These are phyloP conservation scores for Glycine soja DNA, from an alignment of 306 rosid species.

Conservation along the genomic window DNA sequence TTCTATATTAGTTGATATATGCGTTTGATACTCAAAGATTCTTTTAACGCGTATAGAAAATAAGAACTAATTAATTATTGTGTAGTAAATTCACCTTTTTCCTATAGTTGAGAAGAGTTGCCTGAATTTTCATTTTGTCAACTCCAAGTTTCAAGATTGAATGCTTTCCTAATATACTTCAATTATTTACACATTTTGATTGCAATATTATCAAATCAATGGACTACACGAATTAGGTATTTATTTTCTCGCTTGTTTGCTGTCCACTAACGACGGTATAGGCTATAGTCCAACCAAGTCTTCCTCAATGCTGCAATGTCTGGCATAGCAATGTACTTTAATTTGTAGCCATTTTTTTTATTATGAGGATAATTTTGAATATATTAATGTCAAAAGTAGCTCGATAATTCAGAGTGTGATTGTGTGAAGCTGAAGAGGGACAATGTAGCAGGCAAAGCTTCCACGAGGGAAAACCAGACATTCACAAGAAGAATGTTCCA, in stretches of 20 bases:
- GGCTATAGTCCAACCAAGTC: slow-evolving; percentile 44
- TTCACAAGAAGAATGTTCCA: slow-evolving; percentile 54
- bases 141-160: slow-evolving; percentile 1
- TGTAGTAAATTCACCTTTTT: slow-evolving; percentile 1
- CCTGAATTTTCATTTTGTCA: slow-evolving; percentile 15
- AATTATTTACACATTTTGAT: slow-evolving; percentile 13
- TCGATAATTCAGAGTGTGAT: slow-evolving; percentile 30
- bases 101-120: not conserved
- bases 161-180: not conserved
- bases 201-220: slow-evolving; percentile 15
- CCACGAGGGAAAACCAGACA: slow-evolving; percentile 50
- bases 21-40: too few relatives aligned
- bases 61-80: not conserved
- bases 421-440: slow-evolving; percentile 27
- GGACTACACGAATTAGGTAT: slow-evolving; percentile 25
- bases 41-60: not conserved
- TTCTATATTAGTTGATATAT: too few relatives aligned
- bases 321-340: not conserved
- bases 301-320: slow-evolving; percentile 30
- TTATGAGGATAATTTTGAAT: slow-evolving; percentile 1
- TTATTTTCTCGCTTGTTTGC: slow-evolving; percentile 32
- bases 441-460: slow-evolving; percentile 27
- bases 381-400: slow-evolving; percentile 11
- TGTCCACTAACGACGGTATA: slow-evolving; percentile 44
- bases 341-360: not conserved